These are phyloP conservation scores for Candida palmyrensis DNA, from an alignment of 805 yeast genomes.

Conservation along the genomic window DNA sequence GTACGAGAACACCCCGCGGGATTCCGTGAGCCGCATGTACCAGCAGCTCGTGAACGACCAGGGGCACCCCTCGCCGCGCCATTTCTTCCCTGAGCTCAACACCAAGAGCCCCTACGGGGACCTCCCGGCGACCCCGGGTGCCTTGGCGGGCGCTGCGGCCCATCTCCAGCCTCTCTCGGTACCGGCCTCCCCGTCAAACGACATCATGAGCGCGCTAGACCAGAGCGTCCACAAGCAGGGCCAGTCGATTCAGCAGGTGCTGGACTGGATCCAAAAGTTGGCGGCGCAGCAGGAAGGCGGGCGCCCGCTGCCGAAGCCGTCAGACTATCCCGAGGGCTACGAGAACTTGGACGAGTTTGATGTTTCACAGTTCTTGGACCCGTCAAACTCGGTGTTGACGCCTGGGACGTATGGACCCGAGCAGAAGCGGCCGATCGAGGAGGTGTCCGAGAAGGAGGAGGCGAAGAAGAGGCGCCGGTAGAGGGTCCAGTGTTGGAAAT, in stretches of 20 bases:
- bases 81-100: slow-evolving; percentile 28
- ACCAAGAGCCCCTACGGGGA: slow-evolving; percentile 3
- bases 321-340: slow-evolving; percentile 4
- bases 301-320: neutral
- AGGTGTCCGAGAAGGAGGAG: slow-evolving; percentile 10
- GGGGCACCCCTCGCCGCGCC: slow-evolving; percentile 27
- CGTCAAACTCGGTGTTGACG: slow-evolving; percentile 1
- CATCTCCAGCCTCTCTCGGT: neutral
- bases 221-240: slow-evolving; percentile 45
- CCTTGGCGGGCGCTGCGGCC: no score
- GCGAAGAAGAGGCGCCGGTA: neutral
- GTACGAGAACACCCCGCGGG: slow-evolving; percentile 15
- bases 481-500: neutral
- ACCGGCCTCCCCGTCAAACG: slow-evolving; percentile 4
- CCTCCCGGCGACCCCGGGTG: no score
- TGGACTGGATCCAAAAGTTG: slow-evolving; percentile 48
- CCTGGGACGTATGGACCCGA: neutral
- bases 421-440: slow-evolving; percentile 10
- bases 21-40: slow-evolving; percentile 20
- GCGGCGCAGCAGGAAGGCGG: slow-evolving; percentile 11
- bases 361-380: slow-evolving; percentile 25
- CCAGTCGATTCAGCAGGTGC: slow-evolving; percentile 49
- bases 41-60: slow-evolving; percentile 24
- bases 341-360: slow-evolving; percentile 29
- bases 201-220: slow-evolving; percentile 36